A percentile compares a stretch with the other conserved stretches of the same genome.
Conservation (phyloP, 2,329 filamentous ascomycete genomes). For the Pezicula rhizophila region DNA sequence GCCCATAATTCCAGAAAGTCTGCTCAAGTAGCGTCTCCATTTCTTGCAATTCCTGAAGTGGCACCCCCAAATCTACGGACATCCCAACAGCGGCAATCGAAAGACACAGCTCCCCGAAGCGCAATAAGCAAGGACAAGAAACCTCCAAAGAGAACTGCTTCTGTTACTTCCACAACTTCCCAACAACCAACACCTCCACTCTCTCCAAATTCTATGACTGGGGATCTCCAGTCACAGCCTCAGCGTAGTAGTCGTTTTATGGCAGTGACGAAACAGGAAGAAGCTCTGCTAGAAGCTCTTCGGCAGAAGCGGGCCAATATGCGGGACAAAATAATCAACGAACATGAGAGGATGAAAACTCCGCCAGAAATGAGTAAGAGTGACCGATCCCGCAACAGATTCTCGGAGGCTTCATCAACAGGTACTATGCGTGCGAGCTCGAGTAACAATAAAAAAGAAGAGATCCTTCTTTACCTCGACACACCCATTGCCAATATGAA, state of each 20-base stretch:
- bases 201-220: conserved; percentile 19
- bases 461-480: conserved; percentile 23
- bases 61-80: not conserved
- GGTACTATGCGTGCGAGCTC: conserved; percentile 12
- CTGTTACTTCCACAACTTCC: conserved; percentile 9
- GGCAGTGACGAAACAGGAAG: conserved; percentile 46
- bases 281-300: conserved; percentile 43
- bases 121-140: conserved; percentile 2
- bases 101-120: not conserved
- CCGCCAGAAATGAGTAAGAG: conserved; percentile 10
- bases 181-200: conserved; percentile 24
- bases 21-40: not conserved
- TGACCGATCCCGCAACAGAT: conserved; percentile 5
- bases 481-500: conserved; percentile 14
- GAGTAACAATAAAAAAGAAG: conserved; percentile 10
- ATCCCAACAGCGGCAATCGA: not conserved
- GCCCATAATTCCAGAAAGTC: not conserved
- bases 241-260: conserved; percentile 31
- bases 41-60: not conserved
- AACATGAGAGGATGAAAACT: conserved; percentile 21
- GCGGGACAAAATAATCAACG: conserved; percentile 32
- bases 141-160: conserved; percentile 6
- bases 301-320: conserved; percentile 40
- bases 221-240: conserved; percentile 11
- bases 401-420: conserved; percentile 11